phyloP scores from a whole-genome alignment of 2,329 filamentous ascomycete genomes.

The Calonectria pauciramosa region DNA sequence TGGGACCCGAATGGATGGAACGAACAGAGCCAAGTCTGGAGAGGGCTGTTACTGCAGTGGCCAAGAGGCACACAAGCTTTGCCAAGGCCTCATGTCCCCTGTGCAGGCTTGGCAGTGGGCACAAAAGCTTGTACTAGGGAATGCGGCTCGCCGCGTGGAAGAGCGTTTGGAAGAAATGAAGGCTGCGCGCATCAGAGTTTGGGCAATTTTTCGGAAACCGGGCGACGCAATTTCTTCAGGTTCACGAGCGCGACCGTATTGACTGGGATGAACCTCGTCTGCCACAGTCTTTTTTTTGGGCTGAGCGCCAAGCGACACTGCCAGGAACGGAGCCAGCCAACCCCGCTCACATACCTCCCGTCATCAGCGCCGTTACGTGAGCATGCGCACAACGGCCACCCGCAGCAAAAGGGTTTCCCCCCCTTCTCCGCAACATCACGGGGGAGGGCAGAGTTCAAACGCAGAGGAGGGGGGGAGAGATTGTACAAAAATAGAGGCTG shows the following conservation, averaged over 20 bases:
- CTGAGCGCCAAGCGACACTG: background rate
- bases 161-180: slow-evolving; percentile 1
- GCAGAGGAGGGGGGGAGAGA: background rate
- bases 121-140: slow-evolving; percentile 36
- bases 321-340: background rate
- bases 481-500: slow-evolving; percentile 1
- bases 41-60: slow-evolving; percentile 32
- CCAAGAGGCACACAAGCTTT: slow-evolving; percentile 47
- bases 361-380: background rate
- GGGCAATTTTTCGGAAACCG: background rate
- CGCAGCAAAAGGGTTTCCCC: background rate
- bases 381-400: background rate
- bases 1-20: background rate
- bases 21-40: slow-evolving; percentile 37
- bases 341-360: background rate
- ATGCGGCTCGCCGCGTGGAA: slow-evolving; percentile 29
- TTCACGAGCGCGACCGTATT: background rate
- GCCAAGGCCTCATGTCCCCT: slow-evolving; percentile 44
- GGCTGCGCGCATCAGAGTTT: background rate
- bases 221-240: background rate
- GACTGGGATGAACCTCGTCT: slow-evolving; percentile 1
- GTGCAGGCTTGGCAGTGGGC: slow-evolving; percentile 41
- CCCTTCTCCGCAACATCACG: background rate
- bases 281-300: background rate
- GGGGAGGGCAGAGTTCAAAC: background rate